Evolutionary conservation across 2,329 filamentous ascomycete genomes (phyloP).

Genomic region (Neofusicoccum cordaticola): DNA sequence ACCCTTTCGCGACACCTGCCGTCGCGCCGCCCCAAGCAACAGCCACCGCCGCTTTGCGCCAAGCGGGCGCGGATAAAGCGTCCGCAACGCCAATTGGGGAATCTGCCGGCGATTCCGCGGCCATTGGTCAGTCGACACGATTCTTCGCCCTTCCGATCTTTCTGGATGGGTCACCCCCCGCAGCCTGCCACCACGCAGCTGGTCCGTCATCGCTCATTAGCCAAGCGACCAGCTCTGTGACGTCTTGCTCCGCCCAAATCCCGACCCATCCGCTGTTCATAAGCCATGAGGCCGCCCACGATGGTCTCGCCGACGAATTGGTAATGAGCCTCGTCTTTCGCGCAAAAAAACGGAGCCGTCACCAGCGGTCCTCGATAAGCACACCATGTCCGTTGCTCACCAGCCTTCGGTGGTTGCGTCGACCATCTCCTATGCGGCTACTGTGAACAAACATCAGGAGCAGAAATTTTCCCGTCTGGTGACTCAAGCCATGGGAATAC

Average conservation of each 20-base stretch:
- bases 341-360: background rate
- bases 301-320: background rate
- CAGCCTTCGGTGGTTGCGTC: no score
- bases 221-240: background rate
- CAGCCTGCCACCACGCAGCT: background rate
- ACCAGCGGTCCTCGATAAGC: background rate
- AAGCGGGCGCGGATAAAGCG: constrained; percentile 11
- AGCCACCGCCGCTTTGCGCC: background rate
- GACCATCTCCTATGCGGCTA: background rate
- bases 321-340: background rate
- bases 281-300: constrained; percentile 1
- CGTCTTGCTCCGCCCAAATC: background rate
- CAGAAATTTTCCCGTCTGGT: background rate
- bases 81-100: background rate
- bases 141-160: background rate
- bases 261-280: constrained; percentile 2
- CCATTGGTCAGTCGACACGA: constrained; percentile 1
- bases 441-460: background rate
- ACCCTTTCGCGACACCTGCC: constrained; percentile 11
- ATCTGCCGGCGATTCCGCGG: constrained; percentile 9
- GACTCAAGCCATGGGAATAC: background rate
- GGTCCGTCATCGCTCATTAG: background rate
- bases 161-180: background rate
- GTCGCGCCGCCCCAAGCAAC: background rate
- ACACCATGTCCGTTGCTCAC: background rate